These are phyloP conservation scores for Colletotrichum sp. DNA, from an alignment of 2,329 filamentous ascomycete species.

Conservation along the genomic window DNA sequence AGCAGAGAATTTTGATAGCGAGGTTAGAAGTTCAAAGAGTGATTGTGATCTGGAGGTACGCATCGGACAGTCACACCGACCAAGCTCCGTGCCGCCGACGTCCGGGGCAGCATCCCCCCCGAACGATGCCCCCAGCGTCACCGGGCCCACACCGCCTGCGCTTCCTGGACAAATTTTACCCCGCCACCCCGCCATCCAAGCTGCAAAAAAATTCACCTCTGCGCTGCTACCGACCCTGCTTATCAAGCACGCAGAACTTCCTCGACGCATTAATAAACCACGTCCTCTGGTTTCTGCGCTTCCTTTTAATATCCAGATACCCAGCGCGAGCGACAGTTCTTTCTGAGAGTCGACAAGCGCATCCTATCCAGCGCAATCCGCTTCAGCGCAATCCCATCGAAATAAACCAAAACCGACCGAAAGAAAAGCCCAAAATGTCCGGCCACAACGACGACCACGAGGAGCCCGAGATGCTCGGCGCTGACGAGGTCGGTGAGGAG, in stretches of 20 bases:
- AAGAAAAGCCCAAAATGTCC: conserved; percentile 3
- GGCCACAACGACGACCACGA: conserved; percentile 14
- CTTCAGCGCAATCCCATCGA: background rate
- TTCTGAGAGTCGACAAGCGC: background rate
- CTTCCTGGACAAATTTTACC: conserved; percentile 2
- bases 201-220: conserved; percentile 9
- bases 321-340: background rate
- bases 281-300: background rate
- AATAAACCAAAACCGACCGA: background rate
- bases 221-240: background rate
- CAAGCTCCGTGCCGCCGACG: background rate
- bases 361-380: background rate
- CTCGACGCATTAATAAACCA: conserved; percentile 15
- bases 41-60: background rate
- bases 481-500: conserved; percentile 81
- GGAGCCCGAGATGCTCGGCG: conserved; percentile 74
- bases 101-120: background rate
- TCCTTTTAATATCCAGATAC: conserved; percentile 1
- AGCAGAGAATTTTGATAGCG: too few species aligned
- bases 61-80: background rate
- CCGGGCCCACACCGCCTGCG: conserved; percentile 12
- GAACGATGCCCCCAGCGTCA: background rate
- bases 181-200: conserved; percentile 21
- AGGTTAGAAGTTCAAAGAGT: too few species aligned
- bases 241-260: conserved; percentile 19